Conservation (phyloP, 1,284 basidiomycete species). For the Cystobasidium slooffiae region DNA sequence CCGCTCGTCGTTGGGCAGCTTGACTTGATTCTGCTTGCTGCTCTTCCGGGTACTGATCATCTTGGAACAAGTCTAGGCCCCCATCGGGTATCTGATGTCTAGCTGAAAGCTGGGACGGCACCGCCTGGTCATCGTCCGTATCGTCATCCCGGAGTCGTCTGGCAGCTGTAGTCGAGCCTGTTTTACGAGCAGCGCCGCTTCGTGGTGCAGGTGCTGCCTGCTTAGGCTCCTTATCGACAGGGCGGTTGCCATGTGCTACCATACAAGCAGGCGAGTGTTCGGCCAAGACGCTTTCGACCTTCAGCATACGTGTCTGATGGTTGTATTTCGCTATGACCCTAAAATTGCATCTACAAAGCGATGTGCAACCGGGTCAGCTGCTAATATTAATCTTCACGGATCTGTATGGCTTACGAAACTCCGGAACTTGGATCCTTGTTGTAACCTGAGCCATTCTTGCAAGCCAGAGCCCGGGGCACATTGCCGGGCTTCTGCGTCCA, state of each 20-base stretch:
- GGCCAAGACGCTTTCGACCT: not conserved
- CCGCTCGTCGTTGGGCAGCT: not conserved
- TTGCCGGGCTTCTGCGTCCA: conserved; percentile 10
- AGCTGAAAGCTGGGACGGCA: not conserved
- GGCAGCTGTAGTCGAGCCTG: not conserved
- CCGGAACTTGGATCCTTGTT: not conserved
- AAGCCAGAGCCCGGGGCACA: not conserved
- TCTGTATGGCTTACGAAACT: not conserved
- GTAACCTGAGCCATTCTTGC: conserved; percentile 6
- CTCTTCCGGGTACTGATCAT: not conserved
- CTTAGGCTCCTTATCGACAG: not conserved
- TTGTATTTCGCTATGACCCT: not conserved
- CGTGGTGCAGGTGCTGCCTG: not conserved
- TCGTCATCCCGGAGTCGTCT: not conserved
- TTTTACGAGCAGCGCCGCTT: not conserved
- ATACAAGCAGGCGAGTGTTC: conserved; percentile 9
- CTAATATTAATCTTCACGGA: not conserved
- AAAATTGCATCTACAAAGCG: conserved; percentile 9
- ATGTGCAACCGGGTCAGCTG: not conserved
- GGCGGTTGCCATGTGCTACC: not conserved
- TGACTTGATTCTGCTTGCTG: not conserved
- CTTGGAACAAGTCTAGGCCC: not conserved
- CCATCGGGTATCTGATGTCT: not conserved
- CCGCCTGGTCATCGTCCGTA: not conserved
- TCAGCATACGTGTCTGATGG: not conserved